These are phyloP conservation scores for Solanum pennellii DNA, from an alignment of 257 asterid genomes.

Conservation along the genomic window DNA sequence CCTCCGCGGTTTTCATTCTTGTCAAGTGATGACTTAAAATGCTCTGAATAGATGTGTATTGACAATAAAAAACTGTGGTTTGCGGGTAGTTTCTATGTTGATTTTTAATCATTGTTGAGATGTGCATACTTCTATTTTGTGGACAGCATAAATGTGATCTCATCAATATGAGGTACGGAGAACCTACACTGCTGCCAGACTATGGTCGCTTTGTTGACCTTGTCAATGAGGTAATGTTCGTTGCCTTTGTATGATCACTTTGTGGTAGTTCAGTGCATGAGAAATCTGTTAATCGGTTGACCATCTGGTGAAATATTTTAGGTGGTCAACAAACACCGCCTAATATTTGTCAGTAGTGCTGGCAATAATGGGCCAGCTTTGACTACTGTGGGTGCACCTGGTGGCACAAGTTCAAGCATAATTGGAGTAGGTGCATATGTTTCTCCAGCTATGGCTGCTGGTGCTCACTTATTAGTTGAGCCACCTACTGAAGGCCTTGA, in stretches of 20 bases:
- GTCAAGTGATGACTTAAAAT: background rate
- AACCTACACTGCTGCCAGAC: conserved; percentile 79
- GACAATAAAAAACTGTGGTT: background rate
- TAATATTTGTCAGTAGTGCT: conserved; percentile 89
- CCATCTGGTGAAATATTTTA: conserved; percentile 16
- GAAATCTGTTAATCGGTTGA: background rate
- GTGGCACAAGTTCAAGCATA: conserved; percentile 95
- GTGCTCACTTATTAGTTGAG: conserved; percentile 84
- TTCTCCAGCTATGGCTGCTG: conserved; percentile 98
- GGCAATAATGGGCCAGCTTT: conserved; percentile 95
- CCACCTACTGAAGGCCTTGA: conserved; percentile 96
- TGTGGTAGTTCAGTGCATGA: conserved; percentile 1
- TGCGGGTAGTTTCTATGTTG: background rate
- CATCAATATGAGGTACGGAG: conserved; percentile 98
- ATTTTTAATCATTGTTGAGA: background rate
- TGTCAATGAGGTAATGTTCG: conserved; percentile 66
- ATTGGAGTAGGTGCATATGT: conserved; percentile 98
- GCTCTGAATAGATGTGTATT: background rate
- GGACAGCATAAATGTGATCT: conserved; percentile 95
- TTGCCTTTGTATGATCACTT: conserved; percentile 5
- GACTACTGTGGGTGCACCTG: conserved; percentile 97
- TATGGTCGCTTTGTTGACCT: conserved; percentile 97
- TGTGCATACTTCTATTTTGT: conserved; percentile 1
- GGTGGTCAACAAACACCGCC: conserved; percentile 86
- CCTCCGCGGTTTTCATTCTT: background rate